Evolutionary conservation across 305 asterid genomes (phyloP), one percentile per base, ranked within the genome.

Genomic region (Solanum hybrid): DNA sequence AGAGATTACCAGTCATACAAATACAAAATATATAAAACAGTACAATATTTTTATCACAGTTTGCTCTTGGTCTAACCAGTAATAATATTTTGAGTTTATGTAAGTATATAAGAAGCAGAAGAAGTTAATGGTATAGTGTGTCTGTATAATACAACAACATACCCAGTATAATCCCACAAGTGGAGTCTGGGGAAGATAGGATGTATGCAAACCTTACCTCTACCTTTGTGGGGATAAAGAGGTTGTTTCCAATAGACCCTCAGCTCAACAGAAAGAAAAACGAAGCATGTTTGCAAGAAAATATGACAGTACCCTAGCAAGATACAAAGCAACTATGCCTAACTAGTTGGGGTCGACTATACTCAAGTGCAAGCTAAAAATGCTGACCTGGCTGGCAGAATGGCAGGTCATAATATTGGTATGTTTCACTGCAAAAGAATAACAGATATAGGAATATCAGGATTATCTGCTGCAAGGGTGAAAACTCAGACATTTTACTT

Each of bases 381-480:
- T 78, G 91, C 97, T 92, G 89, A 97, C 99, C 99, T 97, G 98
- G 98, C 88, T 9, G 94, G 95, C 99, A 97, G 94, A 96, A 96
- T 91, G 97, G 93, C 92, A 96, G 89, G 93, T 95, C 95, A 92
- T 96, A 96, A 92, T 94, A 96, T 89, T 92, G 92, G 94, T 96
- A 96, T 78, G 98, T 96, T 92, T 97, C 99, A 89, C 99, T 97
- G 99, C 99, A 97, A 93, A 91, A 90, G 89, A 34, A 88, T 88
- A 92, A 89, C 86, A 90, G 90, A 90, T 88, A 89, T 78, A 93
- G 89, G 89, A 75, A 76, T 56, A 89, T 94, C 87, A 93, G 93
- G 90, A 66, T 38, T 36, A 29, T 35, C 27, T 88, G 80, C n/a
- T 38, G 45, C 3, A 72, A 81, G 73, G 73, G 19, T 32, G 87